Base-by-base conservation (phyloP, 2,329 filamentous ascomycete species). In the Diaporthe aspalathi region DNA sequence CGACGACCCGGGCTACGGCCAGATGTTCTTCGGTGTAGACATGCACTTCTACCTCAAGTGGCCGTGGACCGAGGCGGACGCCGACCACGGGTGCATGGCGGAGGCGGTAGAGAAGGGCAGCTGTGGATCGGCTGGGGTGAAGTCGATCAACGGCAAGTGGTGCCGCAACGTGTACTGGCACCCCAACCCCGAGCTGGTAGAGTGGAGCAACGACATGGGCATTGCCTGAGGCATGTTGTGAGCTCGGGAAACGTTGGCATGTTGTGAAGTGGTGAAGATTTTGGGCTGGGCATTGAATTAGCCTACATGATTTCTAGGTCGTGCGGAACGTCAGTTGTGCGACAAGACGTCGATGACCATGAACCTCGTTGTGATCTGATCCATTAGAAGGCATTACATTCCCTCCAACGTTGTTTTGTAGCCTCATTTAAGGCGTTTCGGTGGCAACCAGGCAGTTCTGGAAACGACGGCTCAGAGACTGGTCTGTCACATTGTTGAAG, bases 121-220 rank as follows among this genome's bases (percentile, higher is more conserved):
- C 29, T 68, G 67, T 38, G 20, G 2, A 1, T 1, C n/a, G 1
- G 22, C 43, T 0, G 14, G 17, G 8, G 29, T 68, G n/a, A 38
- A 45, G 50, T 53, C 66, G 1, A 2, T 9, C 3, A 68, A 68
- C 20, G 66, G 66, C 11, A 29, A 50, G 66, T 68, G 52, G 52
- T 68, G 66, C 50, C 66, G 66, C 1, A 38, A 29, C 2, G 7
- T 49, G 35, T 7, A 56, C 50, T 68, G 65, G 47, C 22, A 14
- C 2, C 65, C 65, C 4, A 2, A 27, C 6, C 35, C 49, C 24
- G 35, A 49, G 14, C 22, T 45, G 0, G 1, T 22, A 6, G 65
- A 54, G 49, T 67, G 65, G 65, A 49, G n/a, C 22, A 54, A 6
- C 6, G 65, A 67, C 1, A 6, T 67, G 8, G 65, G 65, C 17